phyloP scores from a whole-genome alignment of 1,284 basidiomycete genomes.

The Cerrena zonata region DNA sequence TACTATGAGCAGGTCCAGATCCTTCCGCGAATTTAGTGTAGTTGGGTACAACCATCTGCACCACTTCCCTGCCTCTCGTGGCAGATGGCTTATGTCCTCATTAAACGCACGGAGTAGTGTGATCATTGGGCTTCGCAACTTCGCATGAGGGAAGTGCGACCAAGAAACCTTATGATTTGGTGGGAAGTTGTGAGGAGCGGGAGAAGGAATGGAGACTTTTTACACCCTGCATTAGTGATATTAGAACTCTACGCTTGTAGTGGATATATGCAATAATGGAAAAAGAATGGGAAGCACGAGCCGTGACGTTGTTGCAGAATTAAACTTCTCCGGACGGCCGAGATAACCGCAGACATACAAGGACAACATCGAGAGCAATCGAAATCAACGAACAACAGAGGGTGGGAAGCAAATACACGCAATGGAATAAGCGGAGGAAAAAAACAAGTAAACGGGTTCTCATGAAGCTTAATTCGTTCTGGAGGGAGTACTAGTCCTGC shows the following conservation, averaged over 20 bases:
- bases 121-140: too few relatives aligned
- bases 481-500: conserved; percentile 62
- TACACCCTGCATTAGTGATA: not conserved
- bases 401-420: conserved; percentile 5
- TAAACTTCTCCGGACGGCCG: too few relatives aligned
- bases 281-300: not conserved
- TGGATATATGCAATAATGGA: not conserved
- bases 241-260: not conserved
- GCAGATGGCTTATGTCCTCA: too few relatives aligned
- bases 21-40: too few relatives aligned
- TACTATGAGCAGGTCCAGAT: too few relatives aligned
- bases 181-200: not conserved
- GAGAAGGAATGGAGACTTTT: not conserved
- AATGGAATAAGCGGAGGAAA: conserved; percentile 1
- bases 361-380: not conserved
- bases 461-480: conserved; percentile 14
- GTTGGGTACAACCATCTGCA: too few relatives aligned
- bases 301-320: too few relatives aligned
- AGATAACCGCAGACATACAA: not conserved
- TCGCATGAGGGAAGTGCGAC: too few relatives aligned
- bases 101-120: too few relatives aligned
- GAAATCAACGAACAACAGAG: conserved; percentile 5
- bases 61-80: too few relatives aligned
- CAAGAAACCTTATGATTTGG: not conserved
- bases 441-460: conserved; percentile 2